phyloP scores from a whole-genome alignment of 192 early-diverging fungal species.

The Phlyctochytrium arcticum region DNA sequence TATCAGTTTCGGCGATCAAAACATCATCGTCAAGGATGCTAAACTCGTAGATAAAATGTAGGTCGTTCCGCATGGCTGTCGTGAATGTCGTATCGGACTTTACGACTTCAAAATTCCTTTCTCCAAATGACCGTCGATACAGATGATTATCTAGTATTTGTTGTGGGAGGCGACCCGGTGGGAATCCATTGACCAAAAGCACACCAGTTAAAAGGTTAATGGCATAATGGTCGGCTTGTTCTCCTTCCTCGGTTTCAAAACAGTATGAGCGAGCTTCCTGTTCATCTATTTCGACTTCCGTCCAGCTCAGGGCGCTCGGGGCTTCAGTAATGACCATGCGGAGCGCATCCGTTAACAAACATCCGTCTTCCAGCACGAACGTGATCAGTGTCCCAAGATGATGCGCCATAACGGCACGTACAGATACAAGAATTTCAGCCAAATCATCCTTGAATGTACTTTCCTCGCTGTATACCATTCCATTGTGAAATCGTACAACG shows the following conservation, averaged over 20 bases:
- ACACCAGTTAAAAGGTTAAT: not conserved
- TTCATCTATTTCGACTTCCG: not conserved
- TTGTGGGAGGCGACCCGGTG: slow-evolving; percentile 1
- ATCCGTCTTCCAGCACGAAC: too few relatives aligned
- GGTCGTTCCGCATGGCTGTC: not conserved
- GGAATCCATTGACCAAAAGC: not conserved
- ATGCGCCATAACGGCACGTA: not conserved
- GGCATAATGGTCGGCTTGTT: not conserved
- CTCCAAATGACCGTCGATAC: not conserved
- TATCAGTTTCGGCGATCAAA: not conserved
- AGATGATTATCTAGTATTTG: not conserved
- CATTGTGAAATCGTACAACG: not conserved
- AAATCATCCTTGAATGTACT: not conserved
- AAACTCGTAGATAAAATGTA: not conserved
- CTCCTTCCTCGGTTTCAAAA: not conserved
- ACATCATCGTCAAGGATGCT: not conserved
- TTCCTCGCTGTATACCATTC: not conserved
- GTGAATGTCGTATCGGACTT: not conserved
- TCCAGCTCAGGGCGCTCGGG: not conserved
- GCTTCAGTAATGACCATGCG: not conserved
- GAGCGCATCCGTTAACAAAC: not conserved
- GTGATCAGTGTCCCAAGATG: not conserved
- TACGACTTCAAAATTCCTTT: slow-evolving; percentile 1
- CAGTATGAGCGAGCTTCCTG: not conserved
- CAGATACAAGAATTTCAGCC: not conserved